Percentiles rank a stretch among this genome's conserved stretches.
These are phyloP conservation scores for Candida parachauliodes DNA, from an alignment of 805 yeast species.

Conservation along the genomic window DNA sequence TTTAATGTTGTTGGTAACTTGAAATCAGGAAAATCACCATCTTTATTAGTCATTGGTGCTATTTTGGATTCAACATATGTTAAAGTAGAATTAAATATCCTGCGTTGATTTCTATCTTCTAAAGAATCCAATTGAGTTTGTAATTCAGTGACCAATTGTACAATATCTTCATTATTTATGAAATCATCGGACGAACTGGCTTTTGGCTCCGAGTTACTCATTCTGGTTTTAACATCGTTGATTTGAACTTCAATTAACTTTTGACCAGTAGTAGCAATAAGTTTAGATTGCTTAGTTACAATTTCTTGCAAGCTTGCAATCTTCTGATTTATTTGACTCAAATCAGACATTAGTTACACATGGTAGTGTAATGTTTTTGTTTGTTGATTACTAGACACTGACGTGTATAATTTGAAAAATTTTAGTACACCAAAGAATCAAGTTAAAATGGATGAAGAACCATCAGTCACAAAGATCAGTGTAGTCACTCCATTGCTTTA, in stretches of 20 bases:
- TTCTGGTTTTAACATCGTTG: constrained; percentile 41
- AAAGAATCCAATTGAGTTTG: constrained; percentile 80
- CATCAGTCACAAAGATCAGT: constrained; percentile 18
- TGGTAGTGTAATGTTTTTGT: constrained; percentile 1
- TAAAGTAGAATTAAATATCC: constrained; percentile 56
- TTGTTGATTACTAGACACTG: constrained; percentile 2
- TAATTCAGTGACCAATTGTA: constrained; percentile 82
- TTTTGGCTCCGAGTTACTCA: constrained; percentile 22
- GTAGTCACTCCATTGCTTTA: constrained; percentile 70
- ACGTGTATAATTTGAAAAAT: constrained; percentile 7
- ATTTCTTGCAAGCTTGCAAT: constrained; percentile 49
- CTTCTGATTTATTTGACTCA: constrained; percentile 35
- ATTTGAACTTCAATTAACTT: constrained; percentile 71
- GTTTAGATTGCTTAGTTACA: constrained; percentile 61
- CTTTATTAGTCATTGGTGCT: constrained; percentile 75
- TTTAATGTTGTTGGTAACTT: constrained; percentile 58
- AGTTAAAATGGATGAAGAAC: constrained; percentile 12
- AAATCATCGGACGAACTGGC: constrained; percentile 39
- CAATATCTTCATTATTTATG: constrained; percentile 79
- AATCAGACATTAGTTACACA: constrained; percentile 5
- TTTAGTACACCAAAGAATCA: too few species aligned
- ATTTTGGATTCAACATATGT: constrained; percentile 31
- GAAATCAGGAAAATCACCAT: constrained; percentile 63
- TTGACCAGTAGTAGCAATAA: constrained; percentile 76
- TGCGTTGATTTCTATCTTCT: constrained; percentile 72